Evolutionary conservation across 2,329 filamentous ascomycete species (phyloP), one percentile per base, ranked within the genome.

Genomic region (Alternaria consortialis): DNA sequence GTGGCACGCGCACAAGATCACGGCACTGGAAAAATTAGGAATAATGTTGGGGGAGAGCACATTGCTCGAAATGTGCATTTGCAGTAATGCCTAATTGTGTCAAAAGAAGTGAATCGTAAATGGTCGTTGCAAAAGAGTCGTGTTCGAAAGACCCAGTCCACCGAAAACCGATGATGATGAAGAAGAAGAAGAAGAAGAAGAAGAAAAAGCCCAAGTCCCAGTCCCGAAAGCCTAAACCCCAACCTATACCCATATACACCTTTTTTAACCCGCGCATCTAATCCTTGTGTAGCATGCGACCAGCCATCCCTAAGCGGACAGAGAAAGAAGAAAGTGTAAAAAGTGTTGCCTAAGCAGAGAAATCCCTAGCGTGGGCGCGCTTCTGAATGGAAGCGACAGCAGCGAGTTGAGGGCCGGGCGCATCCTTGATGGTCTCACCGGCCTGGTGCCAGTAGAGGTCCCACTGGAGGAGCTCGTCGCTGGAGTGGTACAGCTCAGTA

Each of bases 391-490:
- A 60, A 23, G 65, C 65, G 40, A 69, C 63, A 23, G 67, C 64
- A 11, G 68, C 72, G 27, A 75, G 51, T 25, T 46, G 32, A 29
- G 71, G 70, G 12, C 73, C 73, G 11, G 73, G 70, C 32, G 70
- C 65, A 43, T 59, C 59, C 3, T 50, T 31, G 36, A 74, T 55
- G 9, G 67, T 71, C 65, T 71, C 63, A 27, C 63, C 68, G 8
- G 72, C 69, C 3, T 62, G 44, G 65, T 76, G 74, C 69, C 68
- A 69, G 73, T 75, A 76, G 2, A 75, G 56, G 44, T 75, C 63
- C 64, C 66, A 75, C 42, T 66, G 58, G 15, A 76, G 68, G 27
- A 75, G 70, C n/a, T 58, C 59, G 43, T 77, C 75, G 25, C 61
- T 59, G 8, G 65, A 53, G 0, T 58, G 53, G 68, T 77, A 77